Percentiles rank a stretch among this genome's conserved stretches.
Evolutionary conservation across 148 eudicot genomes (phyloP).

Genomic region (Dysphania ambrosioides): DNA sequence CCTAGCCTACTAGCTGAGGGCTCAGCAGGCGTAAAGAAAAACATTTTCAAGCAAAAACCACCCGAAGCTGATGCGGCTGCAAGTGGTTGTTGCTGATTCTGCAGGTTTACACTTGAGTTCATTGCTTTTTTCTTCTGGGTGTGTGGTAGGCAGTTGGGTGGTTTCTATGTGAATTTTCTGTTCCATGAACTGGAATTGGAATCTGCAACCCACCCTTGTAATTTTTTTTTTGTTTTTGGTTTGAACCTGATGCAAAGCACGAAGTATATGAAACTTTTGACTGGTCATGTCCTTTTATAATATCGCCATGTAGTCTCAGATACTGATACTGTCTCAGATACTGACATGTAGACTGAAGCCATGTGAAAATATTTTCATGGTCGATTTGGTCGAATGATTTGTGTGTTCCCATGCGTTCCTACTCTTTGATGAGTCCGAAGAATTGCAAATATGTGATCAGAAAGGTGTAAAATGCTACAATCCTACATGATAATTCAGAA

Average conservation of each 20-base stretch:
- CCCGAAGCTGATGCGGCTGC: constrained; percentile 53
- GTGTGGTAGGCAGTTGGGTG: not conserved
- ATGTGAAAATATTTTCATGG: not conserved
- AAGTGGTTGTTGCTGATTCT: constrained; percentile 63
- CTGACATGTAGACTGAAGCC: not conserved
- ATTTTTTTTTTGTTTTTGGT: not conserved
- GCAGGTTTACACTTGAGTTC: constrained; percentile 2
- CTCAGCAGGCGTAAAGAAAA: constrained; percentile 58
- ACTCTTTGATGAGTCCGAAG: too few relatives aligned
- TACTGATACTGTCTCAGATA: not conserved
- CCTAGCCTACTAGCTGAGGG: constrained; percentile 85
- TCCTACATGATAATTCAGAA: too few relatives aligned
- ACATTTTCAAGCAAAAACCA: constrained; percentile 71
- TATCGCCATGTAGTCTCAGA: too few relatives aligned
- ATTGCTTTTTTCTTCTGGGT: constrained; percentile 6
- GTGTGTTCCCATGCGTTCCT: too few relatives aligned
- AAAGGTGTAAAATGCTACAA: too few relatives aligned
- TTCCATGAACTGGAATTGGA: constrained; percentile 5
- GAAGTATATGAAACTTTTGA: not conserved
- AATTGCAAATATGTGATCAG: too few relatives aligned
- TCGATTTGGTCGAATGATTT: not conserved
- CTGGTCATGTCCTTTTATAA: not conserved
- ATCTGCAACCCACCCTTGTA: not conserved
- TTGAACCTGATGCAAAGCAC: too few relatives aligned
- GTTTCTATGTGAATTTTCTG: constrained; percentile 22